These are phyloP conservation scores for Cercospora nicotianae DNA, from an alignment of 2,329 filamentous ascomycete genomes.

Conservation along the genomic window DNA sequence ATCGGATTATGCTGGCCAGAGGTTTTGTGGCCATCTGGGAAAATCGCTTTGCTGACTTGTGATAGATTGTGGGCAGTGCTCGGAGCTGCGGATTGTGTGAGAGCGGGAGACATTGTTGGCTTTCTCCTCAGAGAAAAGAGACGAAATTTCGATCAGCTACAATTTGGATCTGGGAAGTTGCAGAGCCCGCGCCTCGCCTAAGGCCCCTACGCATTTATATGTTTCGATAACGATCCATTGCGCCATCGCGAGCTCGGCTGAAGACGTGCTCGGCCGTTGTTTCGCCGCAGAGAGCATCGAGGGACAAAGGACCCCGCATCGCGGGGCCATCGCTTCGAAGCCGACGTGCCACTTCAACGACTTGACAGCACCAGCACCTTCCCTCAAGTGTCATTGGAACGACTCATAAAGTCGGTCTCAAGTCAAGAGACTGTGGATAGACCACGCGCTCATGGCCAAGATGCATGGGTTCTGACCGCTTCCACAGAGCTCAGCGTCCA, in stretches of 20 bases:
- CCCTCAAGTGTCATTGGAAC: background rate
- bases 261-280: conserved; percentile 1
- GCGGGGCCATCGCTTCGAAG: conserved; percentile 1
- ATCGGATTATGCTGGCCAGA: conserved; percentile 72
- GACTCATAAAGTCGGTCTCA: background rate
- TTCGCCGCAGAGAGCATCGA: background rate
- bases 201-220: background rate
- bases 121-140: background rate
- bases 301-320: background rate
- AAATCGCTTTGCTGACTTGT: conserved; percentile 49
- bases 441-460: background rate
- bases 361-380: background rate
- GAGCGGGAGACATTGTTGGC: conserved; percentile 24
- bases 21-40: conserved; percentile 66
- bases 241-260: conserved; percentile 9
- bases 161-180: background rate
- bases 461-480: background rate
- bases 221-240: background rate
- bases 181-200: background rate
- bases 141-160: background rate
- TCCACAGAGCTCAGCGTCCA: background rate
- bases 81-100: conserved; percentile 18
- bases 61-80: conserved; percentile 22
- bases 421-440: background rate
- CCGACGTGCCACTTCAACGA: background rate